phyloP scores from a whole-genome alignment of 768 basidiomycete genomes.

The Russula olivacea region DNA sequence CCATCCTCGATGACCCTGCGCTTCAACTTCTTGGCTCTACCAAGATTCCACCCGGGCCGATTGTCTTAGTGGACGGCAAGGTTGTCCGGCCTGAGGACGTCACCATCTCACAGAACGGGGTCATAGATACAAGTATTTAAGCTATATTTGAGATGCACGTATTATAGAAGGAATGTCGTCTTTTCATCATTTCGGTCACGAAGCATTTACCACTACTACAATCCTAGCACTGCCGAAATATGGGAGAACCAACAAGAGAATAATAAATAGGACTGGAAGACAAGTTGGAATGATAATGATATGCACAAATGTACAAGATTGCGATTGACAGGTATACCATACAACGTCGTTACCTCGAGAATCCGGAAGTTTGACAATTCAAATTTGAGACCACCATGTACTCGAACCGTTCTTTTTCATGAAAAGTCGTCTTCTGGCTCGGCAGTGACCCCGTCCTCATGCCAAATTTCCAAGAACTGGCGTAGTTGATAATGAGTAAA shows the following conservation, averaged over 20 bases:
- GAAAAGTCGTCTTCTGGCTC: slow-evolving; percentile 43
- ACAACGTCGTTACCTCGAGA: slow-evolving; percentile 3
- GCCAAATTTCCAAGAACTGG: slow-evolving; percentile 78
- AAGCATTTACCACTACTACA: not conserved
- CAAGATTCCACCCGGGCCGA: slow-evolving; percentile 52
- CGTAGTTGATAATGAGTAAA: not conserved
- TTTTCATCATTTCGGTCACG: not conserved
- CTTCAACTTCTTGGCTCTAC: slow-evolving; percentile 39
- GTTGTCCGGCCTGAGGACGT: slow-evolving; percentile 27
- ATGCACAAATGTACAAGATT: slow-evolving; percentile 17
- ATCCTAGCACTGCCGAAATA: not conserved
- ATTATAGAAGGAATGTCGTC: not conserved
- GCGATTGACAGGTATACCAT: not conserved
- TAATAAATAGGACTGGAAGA: not conserved
- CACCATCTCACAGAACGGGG: not conserved
- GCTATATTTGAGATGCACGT: not conserved
- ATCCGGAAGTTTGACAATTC: not conserved
- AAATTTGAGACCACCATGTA: not conserved
- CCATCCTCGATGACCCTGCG: slow-evolving; percentile 53
- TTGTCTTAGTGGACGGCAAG: slow-evolving; percentile 43
- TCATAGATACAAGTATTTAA: not conserved
- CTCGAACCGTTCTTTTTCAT: slow-evolving; percentile 1
- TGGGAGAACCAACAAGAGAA: not conserved
- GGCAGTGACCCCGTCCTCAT: slow-evolving; percentile 66
- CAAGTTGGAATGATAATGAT: slow-evolving; percentile 18